These are phyloP conservation scores for Xylaria acuta DNA, from an alignment of 495 filamentous ascomycete species.

Conservation along the genomic window DNA sequence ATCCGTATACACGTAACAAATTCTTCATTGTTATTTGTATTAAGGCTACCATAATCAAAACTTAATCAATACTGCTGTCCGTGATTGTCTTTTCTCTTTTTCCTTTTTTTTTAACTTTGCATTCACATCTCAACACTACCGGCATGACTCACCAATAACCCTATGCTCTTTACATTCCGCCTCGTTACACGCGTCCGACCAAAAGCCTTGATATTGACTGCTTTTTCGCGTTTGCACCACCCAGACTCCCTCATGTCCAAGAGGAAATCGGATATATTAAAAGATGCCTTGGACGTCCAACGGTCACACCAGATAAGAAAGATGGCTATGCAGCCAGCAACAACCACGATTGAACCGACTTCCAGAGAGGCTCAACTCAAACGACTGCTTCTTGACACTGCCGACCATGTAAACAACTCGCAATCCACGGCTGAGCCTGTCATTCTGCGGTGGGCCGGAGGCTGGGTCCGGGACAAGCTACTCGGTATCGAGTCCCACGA, in stretches of 20 bases:
- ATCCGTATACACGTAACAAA: neutral
- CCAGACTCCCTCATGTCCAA: constrained; percentile 31
- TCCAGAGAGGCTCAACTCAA: constrained; percentile 71
- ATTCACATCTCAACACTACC: neutral
- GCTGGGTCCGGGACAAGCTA: constrained; percentile 99
- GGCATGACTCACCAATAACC: constrained; percentile 12
- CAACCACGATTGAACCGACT: constrained; percentile 63
- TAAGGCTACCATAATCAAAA: neutral
- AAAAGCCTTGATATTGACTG: neutral
- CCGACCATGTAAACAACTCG: constrained; percentile 67
- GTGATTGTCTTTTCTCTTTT: too few species aligned
- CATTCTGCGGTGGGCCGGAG: constrained; percentile 86
- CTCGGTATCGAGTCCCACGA: constrained; percentile 82
- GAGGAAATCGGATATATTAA: constrained; percentile 35
- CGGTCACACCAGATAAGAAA: constrained; percentile 31
- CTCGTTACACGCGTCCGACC: neutral
- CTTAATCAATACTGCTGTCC: neutral
- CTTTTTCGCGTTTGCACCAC: neutral
- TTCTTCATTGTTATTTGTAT: neutral
- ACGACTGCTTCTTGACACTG: constrained; percentile 75
- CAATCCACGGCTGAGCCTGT: constrained; percentile 54
- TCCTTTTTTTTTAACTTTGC: neutral
- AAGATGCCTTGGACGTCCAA: constrained; percentile 24
- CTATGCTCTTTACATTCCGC: neutral
- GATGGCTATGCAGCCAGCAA: constrained; percentile 38